Evolutionary conservation across 2,329 filamentous ascomycete genomes (phyloP).

Genomic region (Aspergillus ochraceus): DNA sequence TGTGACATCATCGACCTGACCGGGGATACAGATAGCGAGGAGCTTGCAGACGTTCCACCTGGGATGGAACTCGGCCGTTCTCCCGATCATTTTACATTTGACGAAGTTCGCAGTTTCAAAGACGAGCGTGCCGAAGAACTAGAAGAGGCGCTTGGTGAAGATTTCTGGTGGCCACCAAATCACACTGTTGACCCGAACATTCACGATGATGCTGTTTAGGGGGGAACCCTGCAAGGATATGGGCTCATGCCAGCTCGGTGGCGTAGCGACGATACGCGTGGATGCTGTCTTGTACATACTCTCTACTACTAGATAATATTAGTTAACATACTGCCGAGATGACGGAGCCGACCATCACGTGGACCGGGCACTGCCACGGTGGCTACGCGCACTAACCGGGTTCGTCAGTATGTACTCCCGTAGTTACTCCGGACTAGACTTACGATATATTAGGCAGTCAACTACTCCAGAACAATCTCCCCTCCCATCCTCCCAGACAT

Average conservation of each 20-base stretch:
- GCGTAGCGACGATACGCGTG: no score
- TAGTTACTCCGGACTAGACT: no score
- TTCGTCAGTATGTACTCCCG: not conserved
- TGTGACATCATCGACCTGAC: conserved; percentile 30
- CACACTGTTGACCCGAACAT: conserved; percentile 33
- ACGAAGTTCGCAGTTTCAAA: not conserved
- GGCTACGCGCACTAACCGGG: not conserved
- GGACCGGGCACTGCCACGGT: not conserved
- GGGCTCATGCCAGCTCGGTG: not conserved
- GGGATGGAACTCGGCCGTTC: not conserved
- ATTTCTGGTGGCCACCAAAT: conserved; percentile 42
- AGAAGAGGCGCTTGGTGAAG: conserved; percentile 30
- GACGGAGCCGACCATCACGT: not conserved
- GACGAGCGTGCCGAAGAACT: conserved; percentile 3
- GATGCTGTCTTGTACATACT: no score
- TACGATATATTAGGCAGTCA: no score
- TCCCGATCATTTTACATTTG: not conserved
- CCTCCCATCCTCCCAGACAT: not conserved
- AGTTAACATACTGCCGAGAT: not conserved
- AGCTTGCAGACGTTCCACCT: not conserved
- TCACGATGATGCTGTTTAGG: conserved; percentile 10
- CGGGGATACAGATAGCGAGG: conserved; percentile 21
- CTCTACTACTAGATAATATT: no score
- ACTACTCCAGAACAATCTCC: no score
- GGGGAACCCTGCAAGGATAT: not conserved